Evolutionary conservation across 2,329 filamentous ascomycete genomes (phyloP), one percentile per base, ranked within the genome.

Genomic region (Stenocarpella maydis): DNA sequence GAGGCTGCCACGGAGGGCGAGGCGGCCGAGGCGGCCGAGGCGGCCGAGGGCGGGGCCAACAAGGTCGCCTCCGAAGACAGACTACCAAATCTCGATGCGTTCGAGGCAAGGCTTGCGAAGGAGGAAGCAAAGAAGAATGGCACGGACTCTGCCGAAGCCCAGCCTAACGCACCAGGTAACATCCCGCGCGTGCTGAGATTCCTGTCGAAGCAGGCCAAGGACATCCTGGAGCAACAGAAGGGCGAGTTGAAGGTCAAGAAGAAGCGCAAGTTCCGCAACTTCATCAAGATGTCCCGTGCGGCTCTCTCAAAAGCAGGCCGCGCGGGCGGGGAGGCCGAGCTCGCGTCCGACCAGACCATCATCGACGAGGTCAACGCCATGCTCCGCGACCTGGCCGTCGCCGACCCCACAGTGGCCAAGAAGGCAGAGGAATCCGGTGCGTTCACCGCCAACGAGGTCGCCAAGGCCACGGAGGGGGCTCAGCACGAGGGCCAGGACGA

Each of bases 261-360:
- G 77, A 96, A 95, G 84, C 89, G 91, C 77, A 87, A 90, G 66
- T 85, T 97, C 66, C 91, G 94, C 63, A 82, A 86, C n/a, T 92
- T 97, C 81, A 84, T 91, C 71, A 86, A 87, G 74, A 84, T 87
- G 31, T 85, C 92, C 54, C 88, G 88, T 75, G 85, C 86, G 54
- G 87, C 91, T 53, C 84, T 95, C 58, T 83, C 86, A 65, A 85
- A 86, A 68, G 83, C 87, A 69, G 75, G 79, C 66, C 78, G 75
- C 24, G 65, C 73, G 53, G 71, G 71, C 53, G 75, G 76, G 53
- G 74, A 80, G 21, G 81, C 43, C 67, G 77, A 68, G 80, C 81
- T 82, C 65, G 80, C 67, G 47, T 70, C 79, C 54, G 80, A 82
- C 76, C 54, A 67, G 65, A 67, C 43, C 4, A 78, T 90, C 73